Conservation (phyloP, 2,329 filamentous ascomycete species). For the Neoarthrinium moseri region DNA sequence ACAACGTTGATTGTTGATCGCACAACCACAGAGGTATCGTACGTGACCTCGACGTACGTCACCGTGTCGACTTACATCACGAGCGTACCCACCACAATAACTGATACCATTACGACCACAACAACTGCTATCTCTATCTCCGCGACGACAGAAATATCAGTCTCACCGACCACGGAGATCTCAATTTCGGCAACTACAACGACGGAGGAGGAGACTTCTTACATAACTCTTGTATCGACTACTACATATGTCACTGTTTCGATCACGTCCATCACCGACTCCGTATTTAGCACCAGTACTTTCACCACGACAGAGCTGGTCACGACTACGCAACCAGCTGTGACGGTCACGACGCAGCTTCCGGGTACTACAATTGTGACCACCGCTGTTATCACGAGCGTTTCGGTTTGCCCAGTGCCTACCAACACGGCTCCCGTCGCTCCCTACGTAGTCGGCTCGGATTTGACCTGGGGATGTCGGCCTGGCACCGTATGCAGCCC, state of each 20-base stretch:
- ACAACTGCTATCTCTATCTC: slow-evolving; percentile 13
- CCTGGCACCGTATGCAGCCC: slow-evolving; percentile 53
- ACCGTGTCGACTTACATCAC: slow-evolving; percentile 18
- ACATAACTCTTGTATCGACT: slow-evolving; percentile 23
- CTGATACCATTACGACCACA: slow-evolving; percentile 14
- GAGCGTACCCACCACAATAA: slow-evolving; percentile 17
- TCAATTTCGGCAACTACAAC: slow-evolving; percentile 11
- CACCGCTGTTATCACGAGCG: slow-evolving; percentile 22
- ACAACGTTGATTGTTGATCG: not conserved
- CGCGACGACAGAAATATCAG: slow-evolving; percentile 12
- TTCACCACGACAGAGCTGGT: slow-evolving; percentile 5
- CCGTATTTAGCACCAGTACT: slow-evolving; percentile 20
- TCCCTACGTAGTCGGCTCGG: slow-evolving; percentile 32
- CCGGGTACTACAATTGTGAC: slow-evolving; percentile 9
- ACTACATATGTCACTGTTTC: slow-evolving; percentile 25
- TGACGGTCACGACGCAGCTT: slow-evolving; percentile 10
- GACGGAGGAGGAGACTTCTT: slow-evolving; percentile 15
- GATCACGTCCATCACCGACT: slow-evolving; percentile 26
- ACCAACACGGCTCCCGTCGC: slow-evolving; percentile 28
- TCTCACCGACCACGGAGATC: slow-evolving; percentile 21
- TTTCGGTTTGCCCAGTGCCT: slow-evolving; percentile 44
- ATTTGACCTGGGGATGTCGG: slow-evolving; percentile 52
- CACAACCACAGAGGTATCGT: not conserved
- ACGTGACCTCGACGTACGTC: not conserved
- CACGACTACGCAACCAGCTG: slow-evolving; percentile 1